phyloP scores from a whole-genome alignment of 768 basidiomycete species.

The Cytidiella melzeri region DNA sequence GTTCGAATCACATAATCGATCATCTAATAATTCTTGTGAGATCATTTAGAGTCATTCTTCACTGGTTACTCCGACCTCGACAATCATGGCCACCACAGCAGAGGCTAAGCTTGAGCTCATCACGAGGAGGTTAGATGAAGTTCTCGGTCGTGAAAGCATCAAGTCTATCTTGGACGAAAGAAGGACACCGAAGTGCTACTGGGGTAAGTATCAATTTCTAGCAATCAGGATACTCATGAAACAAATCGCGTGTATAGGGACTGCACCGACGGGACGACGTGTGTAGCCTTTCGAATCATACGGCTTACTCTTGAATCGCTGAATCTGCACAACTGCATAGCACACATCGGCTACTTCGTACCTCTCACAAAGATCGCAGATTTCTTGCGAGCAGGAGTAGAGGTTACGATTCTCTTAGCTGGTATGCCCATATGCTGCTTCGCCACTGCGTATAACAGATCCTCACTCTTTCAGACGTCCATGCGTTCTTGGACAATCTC shows the following conservation, averaged over 20 bases:
- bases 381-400: constrained; percentile 89
- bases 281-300: constrained; percentile 26
- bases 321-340: constrained; percentile 34
- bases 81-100: constrained; percentile 28
- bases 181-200: constrained; percentile 74
- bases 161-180: constrained; percentile 76
- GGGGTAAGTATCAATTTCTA: constrained; percentile 53
- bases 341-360: constrained; percentile 97
- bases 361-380: constrained; percentile 93
- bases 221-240: neutral
- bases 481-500: constrained; percentile 95
- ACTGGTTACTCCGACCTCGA: too few species aligned
- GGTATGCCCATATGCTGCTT: constrained; percentile 10
- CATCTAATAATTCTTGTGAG: too few species aligned
- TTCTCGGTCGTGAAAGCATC: constrained; percentile 80
- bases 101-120: constrained; percentile 71
- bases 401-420: constrained; percentile 39
- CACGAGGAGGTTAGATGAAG: constrained; percentile 80
- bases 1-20: too few species aligned
- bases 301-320: neutral
- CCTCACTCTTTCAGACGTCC: constrained; percentile 55
- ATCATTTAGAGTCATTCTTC: too few species aligned
- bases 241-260: constrained; percentile 44
- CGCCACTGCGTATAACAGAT: neutral
- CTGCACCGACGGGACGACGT: constrained; percentile 94